These are phyloP conservation scores for Hericium rajendrae DNA, from an alignment of 768 basidiomycete species.

Conservation along the genomic window DNA sequence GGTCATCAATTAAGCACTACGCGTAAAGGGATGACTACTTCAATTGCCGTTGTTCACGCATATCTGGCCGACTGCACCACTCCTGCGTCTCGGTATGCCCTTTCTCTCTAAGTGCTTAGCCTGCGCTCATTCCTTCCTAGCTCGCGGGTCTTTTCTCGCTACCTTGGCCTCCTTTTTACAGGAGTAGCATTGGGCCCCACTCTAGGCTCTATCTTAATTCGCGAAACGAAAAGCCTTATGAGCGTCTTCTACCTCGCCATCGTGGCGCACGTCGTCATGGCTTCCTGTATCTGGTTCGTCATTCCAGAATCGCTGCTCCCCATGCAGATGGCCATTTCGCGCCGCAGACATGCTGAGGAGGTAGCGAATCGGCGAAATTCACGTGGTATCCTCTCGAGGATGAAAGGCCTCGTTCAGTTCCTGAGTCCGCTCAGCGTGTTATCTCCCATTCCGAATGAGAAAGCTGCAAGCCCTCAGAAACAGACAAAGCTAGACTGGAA, in stretches of 20 bases:
- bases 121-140: not conserved
- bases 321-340: constrained; percentile 1
- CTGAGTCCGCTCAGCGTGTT: not conserved
- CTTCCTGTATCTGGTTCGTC: not conserved
- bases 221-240: not conserved
- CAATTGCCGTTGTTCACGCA: not conserved
- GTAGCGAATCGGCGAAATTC: not conserved
- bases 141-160: constrained; percentile 1
- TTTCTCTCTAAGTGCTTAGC: not conserved
- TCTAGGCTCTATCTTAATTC: not conserved
- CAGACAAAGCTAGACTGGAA: not conserved
- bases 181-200: constrained; percentile 2
- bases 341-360: not conserved
- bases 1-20: too few species aligned
- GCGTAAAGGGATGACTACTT: not conserved
- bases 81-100: not conserved
- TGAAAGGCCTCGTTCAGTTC: not conserved
- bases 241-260: constrained; percentile 1
- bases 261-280: not conserved
- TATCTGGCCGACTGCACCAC: constrained; percentile 2
- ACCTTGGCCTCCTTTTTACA: constrained; percentile 1
- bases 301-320: constrained; percentile 3
- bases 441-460: not conserved
- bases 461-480: not conserved
- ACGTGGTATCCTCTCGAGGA: not conserved